Base-by-base conservation (phyloP, 257 asterid species). In the Plectranthus barbatus region DNA sequence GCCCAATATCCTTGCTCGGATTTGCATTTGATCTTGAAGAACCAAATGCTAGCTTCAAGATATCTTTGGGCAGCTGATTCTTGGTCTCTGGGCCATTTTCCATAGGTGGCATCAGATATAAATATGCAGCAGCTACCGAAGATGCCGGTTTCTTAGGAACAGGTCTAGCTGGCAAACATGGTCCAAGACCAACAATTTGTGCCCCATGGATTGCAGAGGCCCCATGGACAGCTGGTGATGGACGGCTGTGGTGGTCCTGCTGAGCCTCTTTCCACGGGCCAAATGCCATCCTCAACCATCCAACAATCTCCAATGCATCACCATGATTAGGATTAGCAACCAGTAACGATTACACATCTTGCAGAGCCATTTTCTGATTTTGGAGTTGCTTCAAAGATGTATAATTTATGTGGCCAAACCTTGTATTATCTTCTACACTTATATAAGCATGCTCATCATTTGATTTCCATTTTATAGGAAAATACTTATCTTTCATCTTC, bases 141-240 rank as follows among this genome's bases (percentile, higher is more conserved):
- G 79, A 23, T 3, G 67, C 68, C 1, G 84, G 72, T 79, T 90
- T 93, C 86, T 85, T 90, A 7, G 94, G 69, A 4, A 62, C 83
- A 4, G 95, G 85, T 54, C 97, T 76, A 46, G 97, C 91, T 1
- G 99, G 96, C 78, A 93, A 74, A 69, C 99, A 86, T 11, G 99
- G 96, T 0, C 97, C 96, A 34, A 87, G 85, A 21, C 99, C 99
- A 13, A 80, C 89, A 71, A 90, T 76, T 6, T 97, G 96, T n/a
- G 96, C 96, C 60, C 96, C 96, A 20, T 94, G 92, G 19, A 90
- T 90, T 0, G 99, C 99, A 64, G 99, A 93, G 40, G 99, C 99
- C 42, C 99, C 99, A 44, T 90, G 90, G 6, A 97, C 99, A 7
- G 99, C 99, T 8, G 97, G 99, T 1, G 99, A 93, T 4, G 99